These are phyloP conservation scores for Chlorophyllum brunneum DNA, from an alignment of 768 basidiomycete genomes.

Conservation along the genomic window DNA sequence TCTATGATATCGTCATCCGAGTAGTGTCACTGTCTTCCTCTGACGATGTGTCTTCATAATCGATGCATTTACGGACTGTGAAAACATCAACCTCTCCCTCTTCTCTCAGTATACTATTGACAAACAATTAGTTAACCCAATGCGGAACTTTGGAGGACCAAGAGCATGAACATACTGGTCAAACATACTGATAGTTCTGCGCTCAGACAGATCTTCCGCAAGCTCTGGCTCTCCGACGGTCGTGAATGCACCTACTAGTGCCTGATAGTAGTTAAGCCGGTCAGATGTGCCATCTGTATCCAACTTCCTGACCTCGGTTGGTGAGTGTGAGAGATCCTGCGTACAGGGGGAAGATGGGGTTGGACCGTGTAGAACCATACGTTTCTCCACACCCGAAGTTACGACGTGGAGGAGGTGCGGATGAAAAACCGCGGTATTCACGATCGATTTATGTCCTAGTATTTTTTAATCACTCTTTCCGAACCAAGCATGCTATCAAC, in stretches of 20 bases:
- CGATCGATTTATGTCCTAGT: constrained; percentile 70
- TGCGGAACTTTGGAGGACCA: neutral
- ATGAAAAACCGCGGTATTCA: constrained; percentile 72
- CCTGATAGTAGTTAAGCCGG: constrained; percentile 31
- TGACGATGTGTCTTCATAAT: constrained; percentile 20
- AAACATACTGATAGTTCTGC: constrained; percentile 58
- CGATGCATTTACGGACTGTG: constrained; percentile 32
- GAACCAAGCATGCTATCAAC: neutral
- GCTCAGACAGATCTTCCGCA: constrained; percentile 35
- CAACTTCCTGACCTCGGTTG: constrained; percentile 44
- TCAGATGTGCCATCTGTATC: constrained; percentile 31
- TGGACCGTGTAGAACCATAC: constrained; percentile 66
- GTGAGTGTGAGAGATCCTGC: constrained; percentile 41
- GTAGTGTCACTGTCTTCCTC: constrained; percentile 23
- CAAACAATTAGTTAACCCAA: neutral
- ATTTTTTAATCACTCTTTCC: neutral
- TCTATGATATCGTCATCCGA: constrained; percentile 7
- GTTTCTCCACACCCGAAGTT: constrained; percentile 72
- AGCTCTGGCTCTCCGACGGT: constrained; percentile 23
- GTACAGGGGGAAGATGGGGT: constrained; percentile 52
- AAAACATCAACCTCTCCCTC: constrained; percentile 62
- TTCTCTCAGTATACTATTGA: constrained; percentile 49
- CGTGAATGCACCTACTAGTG: constrained; percentile 25
- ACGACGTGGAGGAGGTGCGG: constrained; percentile 63
- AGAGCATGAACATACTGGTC: constrained; percentile 52